A percentile compares a stretch with the other conserved stretches of the same genome.
Conservation (phyloP, 352 stramenopile species). For the Phytopythium sindhum region DNA sequence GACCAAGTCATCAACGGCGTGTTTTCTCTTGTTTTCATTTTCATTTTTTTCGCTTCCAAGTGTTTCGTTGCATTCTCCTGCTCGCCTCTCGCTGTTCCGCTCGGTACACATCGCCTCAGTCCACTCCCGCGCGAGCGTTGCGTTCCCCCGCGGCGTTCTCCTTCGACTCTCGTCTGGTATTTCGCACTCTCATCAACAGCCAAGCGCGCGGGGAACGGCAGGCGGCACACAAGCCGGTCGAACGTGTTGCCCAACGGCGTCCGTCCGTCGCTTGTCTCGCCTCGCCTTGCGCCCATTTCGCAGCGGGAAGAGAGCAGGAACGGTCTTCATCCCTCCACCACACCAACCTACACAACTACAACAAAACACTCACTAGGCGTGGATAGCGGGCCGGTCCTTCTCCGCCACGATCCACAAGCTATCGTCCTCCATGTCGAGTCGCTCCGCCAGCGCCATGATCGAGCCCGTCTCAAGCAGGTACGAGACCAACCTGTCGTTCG, state of each 20-base stretch:
- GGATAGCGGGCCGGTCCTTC: conserved; percentile 82
- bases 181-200: background rate
- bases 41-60: background rate
- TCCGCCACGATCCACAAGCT: conserved; percentile 81
- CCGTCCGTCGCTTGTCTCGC: background rate
- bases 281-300: background rate
- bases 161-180: background rate
- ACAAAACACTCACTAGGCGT: conserved; percentile 34
- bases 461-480: conserved; percentile 83
- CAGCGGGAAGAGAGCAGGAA: background rate
- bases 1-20: no score
- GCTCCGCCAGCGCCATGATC: conserved; percentile 82
- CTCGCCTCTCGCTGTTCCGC: background rate
- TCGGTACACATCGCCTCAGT: background rate
- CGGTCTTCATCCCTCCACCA: background rate
- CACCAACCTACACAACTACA: background rate
- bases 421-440: conserved; percentile 80
- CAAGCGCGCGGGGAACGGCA: background rate
- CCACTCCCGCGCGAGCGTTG: background rate
- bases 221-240: background rate
- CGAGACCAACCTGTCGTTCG: conserved; percentile 83
- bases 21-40: conserved; percentile 12
- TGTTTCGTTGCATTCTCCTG: background rate
- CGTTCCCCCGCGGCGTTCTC: background rate
- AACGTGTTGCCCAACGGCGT: background rate